phyloP scores from a whole-genome alignment of 2,329 filamentous ascomycete genomes.

The Cordyceps javanica region DNA sequence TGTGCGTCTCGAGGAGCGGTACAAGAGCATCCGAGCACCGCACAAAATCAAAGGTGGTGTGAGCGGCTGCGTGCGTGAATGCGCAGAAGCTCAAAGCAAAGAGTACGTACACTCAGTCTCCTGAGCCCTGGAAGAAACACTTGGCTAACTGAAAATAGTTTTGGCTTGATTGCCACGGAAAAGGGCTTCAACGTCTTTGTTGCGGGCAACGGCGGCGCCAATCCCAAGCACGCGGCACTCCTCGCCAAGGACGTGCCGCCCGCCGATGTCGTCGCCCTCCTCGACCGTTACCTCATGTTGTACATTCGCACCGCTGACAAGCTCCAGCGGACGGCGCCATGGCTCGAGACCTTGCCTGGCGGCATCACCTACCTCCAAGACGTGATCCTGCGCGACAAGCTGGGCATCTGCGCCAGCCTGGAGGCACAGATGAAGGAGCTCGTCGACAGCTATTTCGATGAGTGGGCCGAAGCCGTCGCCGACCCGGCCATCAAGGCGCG shows the following conservation, averaged over 20 bases:
- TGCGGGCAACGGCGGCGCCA: slow-evolving; percentile 82
- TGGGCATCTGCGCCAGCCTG: slow-evolving; percentile 77
- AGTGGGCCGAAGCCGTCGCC: slow-evolving; percentile 80
- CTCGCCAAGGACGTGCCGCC: slow-evolving; percentile 81
- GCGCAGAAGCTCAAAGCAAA: slow-evolving; percentile 87
- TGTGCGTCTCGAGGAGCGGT: slow-evolving; percentile 78
- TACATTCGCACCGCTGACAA: slow-evolving; percentile 91
- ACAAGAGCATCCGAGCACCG: slow-evolving; percentile 83
- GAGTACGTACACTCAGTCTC: slow-evolving; percentile 50
- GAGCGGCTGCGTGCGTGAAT: slow-evolving; percentile 86
- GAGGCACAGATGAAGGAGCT: slow-evolving; percentile 85
- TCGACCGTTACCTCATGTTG: slow-evolving; percentile 87
- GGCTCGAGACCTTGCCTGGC: slow-evolving; percentile 78
- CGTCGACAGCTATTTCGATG: slow-evolving; percentile 79
- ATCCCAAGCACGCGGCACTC: slow-evolving; percentile 74
- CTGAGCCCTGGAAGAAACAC: not conserved
- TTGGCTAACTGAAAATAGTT: slow-evolving; percentile 40
- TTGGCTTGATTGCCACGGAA: slow-evolving; percentile 85
- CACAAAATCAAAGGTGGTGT: slow-evolving; percentile 92
- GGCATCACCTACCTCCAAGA: slow-evolving; percentile 77
- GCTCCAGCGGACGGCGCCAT: slow-evolving; percentile 80
- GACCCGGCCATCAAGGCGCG: slow-evolving; percentile 59
- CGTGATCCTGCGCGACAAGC: slow-evolving; percentile 77
- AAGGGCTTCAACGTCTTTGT: slow-evolving; percentile 94
- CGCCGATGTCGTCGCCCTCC: slow-evolving; percentile 72